A percentile compares a stretch with the other conserved stretches of the same genome.
Evolutionary conservation across 2,329 filamentous ascomycete species (phyloP).

Genomic region (Ascochyta lentis): DNA sequence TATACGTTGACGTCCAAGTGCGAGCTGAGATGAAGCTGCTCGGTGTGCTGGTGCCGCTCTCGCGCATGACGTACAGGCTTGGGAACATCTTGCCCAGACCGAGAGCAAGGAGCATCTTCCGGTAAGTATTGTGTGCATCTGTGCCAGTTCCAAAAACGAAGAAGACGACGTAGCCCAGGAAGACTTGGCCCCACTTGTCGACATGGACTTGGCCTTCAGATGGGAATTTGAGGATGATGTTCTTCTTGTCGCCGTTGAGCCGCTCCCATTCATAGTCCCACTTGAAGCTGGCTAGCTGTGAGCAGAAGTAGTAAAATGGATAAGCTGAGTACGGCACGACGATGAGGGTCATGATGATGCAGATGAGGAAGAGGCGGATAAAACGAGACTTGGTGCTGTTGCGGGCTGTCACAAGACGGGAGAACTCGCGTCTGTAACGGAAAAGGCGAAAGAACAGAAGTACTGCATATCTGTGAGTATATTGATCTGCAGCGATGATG

Average conservation of each 20-base stretch:
- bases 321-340: conserved; percentile 60
- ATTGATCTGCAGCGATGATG: not conserved
- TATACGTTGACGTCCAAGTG: conserved; percentile 24
- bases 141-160: conserved; percentile 69
- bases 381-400: conserved; percentile 66
- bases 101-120: conserved; percentile 29
- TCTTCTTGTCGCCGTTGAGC: conserved; percentile 61
- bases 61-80: conserved; percentile 28
- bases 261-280: conserved; percentile 60
- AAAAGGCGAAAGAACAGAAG: conserved; percentile 67
- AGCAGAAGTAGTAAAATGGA: conserved; percentile 55
- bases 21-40: conserved; percentile 22
- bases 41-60: conserved; percentile 24
- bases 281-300: conserved; percentile 30
- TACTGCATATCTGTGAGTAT: conserved; percentile 50
- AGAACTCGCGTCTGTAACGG: conserved; percentile 66
- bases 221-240: conserved; percentile 56
- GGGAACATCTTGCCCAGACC: conserved; percentile 43
- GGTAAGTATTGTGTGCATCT: conserved; percentile 58
- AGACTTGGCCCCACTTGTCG: conserved; percentile 66
- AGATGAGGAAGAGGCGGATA: conserved; percentile 65
- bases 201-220: conserved; percentile 55
- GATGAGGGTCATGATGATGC: conserved; percentile 56
- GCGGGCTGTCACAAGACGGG: conserved; percentile 60
- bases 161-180: conserved; percentile 63